These are phyloP conservation scores for Mycena olivaceomarginata DNA, from an alignment of 768 basidiomycete genomes.

Conservation along the genomic window DNA sequence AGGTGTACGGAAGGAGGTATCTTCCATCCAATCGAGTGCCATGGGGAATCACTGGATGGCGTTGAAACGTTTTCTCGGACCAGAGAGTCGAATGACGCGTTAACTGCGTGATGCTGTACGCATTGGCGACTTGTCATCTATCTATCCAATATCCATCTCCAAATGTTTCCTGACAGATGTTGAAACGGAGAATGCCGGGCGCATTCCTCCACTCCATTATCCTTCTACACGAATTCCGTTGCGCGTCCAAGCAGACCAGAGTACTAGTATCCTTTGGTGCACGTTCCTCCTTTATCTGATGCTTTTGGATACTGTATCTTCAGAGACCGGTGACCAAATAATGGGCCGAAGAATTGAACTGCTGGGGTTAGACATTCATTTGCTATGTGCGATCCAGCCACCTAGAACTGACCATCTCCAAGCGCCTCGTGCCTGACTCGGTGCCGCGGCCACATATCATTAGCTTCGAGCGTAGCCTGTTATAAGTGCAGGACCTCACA, in stretches of 20 bases:
- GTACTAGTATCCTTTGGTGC: background rate
- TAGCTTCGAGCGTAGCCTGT: background rate
- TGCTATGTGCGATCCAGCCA: constrained; percentile 11
- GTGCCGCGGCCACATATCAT: constrained; percentile 10
- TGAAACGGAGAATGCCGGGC: background rate
- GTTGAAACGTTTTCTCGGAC: no score
- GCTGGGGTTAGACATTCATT: background rate
- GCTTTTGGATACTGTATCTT: background rate
- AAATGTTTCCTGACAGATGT: constrained; percentile 4
- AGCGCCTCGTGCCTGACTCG: background rate
- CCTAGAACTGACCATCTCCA: background rate
- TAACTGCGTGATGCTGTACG: no score
- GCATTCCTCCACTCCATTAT: background rate
- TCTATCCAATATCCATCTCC: no score
- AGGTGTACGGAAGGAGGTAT: no score
- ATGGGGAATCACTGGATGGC: no score
- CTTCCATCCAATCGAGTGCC: no score
- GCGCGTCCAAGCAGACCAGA: constrained; percentile 1
- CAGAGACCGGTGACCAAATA: background rate
- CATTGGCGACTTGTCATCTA: no score
- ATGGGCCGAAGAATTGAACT: constrained; percentile 2
- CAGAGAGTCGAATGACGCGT: no score
- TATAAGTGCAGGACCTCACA: background rate
- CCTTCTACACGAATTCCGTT: background rate
- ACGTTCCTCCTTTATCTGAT: constrained; percentile 3